Base-by-base conservation (phyloP, 331 rosid genomes). In the Cydonia oblonga region DNA sequence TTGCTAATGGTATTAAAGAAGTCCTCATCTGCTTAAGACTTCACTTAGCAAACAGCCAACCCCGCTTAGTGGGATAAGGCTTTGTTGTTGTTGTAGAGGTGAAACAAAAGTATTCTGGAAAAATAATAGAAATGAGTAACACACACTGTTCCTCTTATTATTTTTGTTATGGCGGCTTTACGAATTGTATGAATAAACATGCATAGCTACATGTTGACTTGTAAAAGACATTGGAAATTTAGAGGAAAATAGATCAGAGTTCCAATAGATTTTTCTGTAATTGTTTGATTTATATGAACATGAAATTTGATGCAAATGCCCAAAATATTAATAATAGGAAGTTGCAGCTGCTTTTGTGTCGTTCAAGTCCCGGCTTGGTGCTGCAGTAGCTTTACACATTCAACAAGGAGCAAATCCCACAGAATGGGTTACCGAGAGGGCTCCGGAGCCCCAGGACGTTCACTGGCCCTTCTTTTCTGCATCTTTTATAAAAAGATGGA, bases 281-380 rank as follows among this genome's bases (percentile, higher is more conserved):
- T 44, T 62, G 64, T 30, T 61, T 22, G 52, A 64, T 65, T 78
- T 66, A 69, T 74, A 70, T 60, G 74, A 73, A 57, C 51, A 72
- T 68, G 72, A 32, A 62, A 33, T 72, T 63, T 80, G 71, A 78
- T 66, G 35, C 33, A 49, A 32, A 58, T 57, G 35, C 54, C 33
- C 24, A 52, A 53, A 57, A 22, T 7, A 57, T 33, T 4, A 40
- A 71, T 59, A 3, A 85, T 59, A 89, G 97, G 97, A 92, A 85
- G 83, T 85, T 68, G 83, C 82, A 28, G 97, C 96, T n/a, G 96
- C 96, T 61, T 89, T 92, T 61, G 97, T 92, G 80, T 89, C 97
- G 38, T 92, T 92, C 72, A 92, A 92, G 88, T 83, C 96, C 49
- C 87, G 89, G 72, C 83, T 92, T 72, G 90, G 90, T 62, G 95